Base-by-base conservation (phyloP, 768 basidiomycete genomes). In the Phylloporus scabripes region DNA sequence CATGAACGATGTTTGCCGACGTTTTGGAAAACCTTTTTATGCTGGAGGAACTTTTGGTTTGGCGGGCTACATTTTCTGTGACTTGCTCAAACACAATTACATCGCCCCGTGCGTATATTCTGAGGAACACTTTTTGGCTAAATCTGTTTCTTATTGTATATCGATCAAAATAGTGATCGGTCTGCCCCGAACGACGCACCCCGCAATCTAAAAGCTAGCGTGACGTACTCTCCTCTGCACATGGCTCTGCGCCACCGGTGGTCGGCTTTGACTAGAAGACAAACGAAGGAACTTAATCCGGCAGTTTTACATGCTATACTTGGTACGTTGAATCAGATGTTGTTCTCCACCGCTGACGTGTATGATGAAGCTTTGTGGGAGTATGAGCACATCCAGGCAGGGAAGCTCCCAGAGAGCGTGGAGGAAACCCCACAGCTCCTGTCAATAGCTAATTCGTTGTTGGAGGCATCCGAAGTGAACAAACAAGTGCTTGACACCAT, bases 31-130 rank as follows among this genome's bases (percentile, higher is more conserved):
- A 53, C 84, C 89, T 6, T 85, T 98, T 64, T 97, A 96, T 59
- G 82, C 85, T n/a, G 93, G 93, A 1, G 90, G 90, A 10, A 85
- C 87, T 14, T 94, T 92, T 64, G 95, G 95, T 18, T 74, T 94
- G 51, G 72, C 83, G 40, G 95, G 95, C 14, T 99, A 92, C 69
- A 91, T 96, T 60, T 96, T 97, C 63, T 92, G 91, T 54, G 94
- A 98, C 65, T 75, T 99, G 48, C 73, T 93, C 49, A 75, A 80
- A 48, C 95, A 96, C 60, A 84, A 92, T 53, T 92, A 86, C 65
- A 81, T 96, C 53, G 72, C 83, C 40, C 80, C 85, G 95, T 94
- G 70, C 70, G 93, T 67, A 34, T 33, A 42, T 23, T 49, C 7
- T 11, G 10, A 29, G 28, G 28, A 4, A 11, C 7, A 49, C 41